phyloP scores from a whole-genome alignment of 164 flowering plant genomes.

The Magnolia kwangsiensis region DNA sequence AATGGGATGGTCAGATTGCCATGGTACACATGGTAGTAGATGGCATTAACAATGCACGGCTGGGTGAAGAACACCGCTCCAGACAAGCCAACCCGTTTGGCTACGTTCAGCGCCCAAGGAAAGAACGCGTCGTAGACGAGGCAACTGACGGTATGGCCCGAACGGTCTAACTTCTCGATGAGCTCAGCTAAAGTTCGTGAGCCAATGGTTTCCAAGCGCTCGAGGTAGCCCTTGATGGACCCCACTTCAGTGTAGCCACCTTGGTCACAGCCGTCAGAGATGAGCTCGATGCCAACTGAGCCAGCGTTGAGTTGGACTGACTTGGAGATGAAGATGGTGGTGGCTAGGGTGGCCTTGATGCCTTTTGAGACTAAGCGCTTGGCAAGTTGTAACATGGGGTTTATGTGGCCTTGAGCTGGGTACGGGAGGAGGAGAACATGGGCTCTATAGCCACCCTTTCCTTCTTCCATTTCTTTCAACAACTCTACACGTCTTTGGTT shows the following conservation, averaged over 20 bases:
- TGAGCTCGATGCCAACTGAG: slow-evolving; percentile 14
- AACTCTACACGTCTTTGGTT: no score
- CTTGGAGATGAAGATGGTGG: slow-evolving; percentile 22
- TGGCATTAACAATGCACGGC: slow-evolving; percentile 7
- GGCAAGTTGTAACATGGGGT: slow-evolving; percentile 28
- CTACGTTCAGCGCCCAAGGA: slow-evolving; percentile 20
- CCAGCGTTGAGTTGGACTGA: not conserved
- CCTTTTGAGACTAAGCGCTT: slow-evolving; percentile 13
- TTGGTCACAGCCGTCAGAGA: slow-evolving; percentile 36
- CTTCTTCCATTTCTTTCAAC: not conserved
- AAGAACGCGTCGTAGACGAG: slow-evolving; percentile 12
- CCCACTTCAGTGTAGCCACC: slow-evolving; percentile 20
- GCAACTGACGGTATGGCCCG: slow-evolving; percentile 4
- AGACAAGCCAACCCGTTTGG: slow-evolving; percentile 6
- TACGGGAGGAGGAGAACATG: slow-evolving; percentile 21
- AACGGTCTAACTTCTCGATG: slow-evolving; percentile 13
- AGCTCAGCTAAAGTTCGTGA: slow-evolving; percentile 21
- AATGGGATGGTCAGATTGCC: slow-evolving; percentile 14
- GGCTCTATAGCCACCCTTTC: not conserved
- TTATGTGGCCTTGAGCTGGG: slow-evolving; percentile 29
- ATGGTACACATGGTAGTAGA: slow-evolving; percentile 12
- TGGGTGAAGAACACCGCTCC: slow-evolving; percentile 21
- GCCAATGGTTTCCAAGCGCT: slow-evolving; percentile 9
- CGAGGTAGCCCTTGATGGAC: slow-evolving; percentile 11
- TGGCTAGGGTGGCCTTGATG: slow-evolving; percentile 12